A percentile compares a stretch with the other conserved stretches of the same genome.
These are phyloP conservation scores for Parascedosporium putredinis DNA, from an alignment of 2,329 filamentous ascomycete genomes.

Conservation along the genomic window DNA sequence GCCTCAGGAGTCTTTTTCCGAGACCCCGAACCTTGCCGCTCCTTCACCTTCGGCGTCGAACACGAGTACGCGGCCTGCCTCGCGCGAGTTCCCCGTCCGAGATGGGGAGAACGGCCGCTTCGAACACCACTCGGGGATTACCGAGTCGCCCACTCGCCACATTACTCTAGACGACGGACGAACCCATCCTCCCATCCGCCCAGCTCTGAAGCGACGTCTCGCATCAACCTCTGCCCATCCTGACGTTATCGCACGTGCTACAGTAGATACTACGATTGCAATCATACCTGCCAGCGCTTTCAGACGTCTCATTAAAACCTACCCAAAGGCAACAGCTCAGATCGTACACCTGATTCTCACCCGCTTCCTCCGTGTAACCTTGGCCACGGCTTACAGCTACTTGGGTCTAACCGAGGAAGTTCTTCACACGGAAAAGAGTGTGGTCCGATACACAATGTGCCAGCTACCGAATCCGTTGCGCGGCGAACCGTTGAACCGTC, in stretches of 20 bases:
- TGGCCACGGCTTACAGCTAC: constrained; percentile 90
- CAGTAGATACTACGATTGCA: constrained; percentile 93
- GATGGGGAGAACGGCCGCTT: not conserved
- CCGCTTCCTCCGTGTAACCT: constrained; percentile 83
- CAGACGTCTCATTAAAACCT: constrained; percentile 79
- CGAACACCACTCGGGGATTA: no score
- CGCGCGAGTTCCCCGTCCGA: not conserved
- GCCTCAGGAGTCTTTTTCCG: not conserved
- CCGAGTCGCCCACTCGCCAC: no score
- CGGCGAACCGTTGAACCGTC: constrained; percentile 66
- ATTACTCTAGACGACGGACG: constrained; percentile 51
- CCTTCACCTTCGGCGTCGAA: constrained; percentile 11
- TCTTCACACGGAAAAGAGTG: constrained; percentile 80
- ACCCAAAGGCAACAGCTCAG: constrained; percentile 91
- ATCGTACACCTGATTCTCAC: constrained; percentile 97
- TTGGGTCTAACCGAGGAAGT: constrained; percentile 88
- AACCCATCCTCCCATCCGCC: constrained; percentile 14
- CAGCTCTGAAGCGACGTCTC: constrained; percentile 23
- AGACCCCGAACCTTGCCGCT: not conserved
- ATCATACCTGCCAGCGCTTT: constrained; percentile 97
- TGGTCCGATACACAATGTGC: constrained; percentile 85
- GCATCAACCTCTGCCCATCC: constrained; percentile 75
- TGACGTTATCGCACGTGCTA: constrained; percentile 92
- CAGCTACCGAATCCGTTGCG: constrained; percentile 86
- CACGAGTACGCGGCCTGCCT: not conserved